These are phyloP conservation scores for Ceratocystis cacaofunesta DNA, from an alignment of 2,329 filamentous ascomycete genomes.

Conservation along the genomic window DNA sequence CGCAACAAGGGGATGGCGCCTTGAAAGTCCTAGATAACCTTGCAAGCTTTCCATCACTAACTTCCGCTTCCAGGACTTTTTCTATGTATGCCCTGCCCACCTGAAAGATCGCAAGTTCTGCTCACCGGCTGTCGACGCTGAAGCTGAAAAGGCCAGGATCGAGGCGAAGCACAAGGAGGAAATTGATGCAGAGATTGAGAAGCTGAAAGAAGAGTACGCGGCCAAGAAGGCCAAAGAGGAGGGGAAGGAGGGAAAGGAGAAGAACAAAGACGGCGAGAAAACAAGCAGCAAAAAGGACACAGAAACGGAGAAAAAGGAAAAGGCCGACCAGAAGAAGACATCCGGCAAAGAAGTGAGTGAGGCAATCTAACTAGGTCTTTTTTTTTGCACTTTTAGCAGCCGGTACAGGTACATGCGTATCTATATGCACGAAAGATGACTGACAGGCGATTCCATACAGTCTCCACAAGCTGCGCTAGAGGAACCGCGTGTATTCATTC, in stretches of 20 bases:
- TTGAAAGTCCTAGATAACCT: slow-evolving; percentile 12
- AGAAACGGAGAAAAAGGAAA: slow-evolving; percentile 24
- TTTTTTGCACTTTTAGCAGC: too few species aligned
- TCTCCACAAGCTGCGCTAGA: slow-evolving; percentile 11
- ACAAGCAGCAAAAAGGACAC: slow-evolving; percentile 31
- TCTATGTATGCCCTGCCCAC: slow-evolving; percentile 76
- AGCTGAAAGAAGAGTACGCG: slow-evolving; percentile 62
- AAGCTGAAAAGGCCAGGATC: slow-evolving; percentile 39
- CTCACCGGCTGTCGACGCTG: slow-evolving; percentile 55
- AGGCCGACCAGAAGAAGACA: slow-evolving; percentile 17
- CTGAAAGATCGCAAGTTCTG: slow-evolving; percentile 74
- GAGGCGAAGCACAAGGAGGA: slow-evolving; percentile 35
- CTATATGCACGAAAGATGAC: not conserved
- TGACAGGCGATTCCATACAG: not conserved
- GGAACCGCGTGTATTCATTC: slow-evolving; percentile 64
- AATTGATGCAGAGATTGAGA: slow-evolving; percentile 47
- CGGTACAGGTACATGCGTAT: not conserved
- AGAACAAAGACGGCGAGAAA: slow-evolving; percentile 31
- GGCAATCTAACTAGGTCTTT: not conserved
- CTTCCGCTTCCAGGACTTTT: slow-evolving; percentile 49
- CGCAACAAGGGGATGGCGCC: not conserved
- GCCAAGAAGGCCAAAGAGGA: slow-evolving; percentile 55
- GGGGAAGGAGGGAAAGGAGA: slow-evolving; percentile 44
- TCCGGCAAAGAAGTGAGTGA: not conserved
- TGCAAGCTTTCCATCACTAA: not conserved